phyloP scores from a whole-genome alignment of 1,139 yeast genomes.

The Magnusiomyces magnusii region DNA sequence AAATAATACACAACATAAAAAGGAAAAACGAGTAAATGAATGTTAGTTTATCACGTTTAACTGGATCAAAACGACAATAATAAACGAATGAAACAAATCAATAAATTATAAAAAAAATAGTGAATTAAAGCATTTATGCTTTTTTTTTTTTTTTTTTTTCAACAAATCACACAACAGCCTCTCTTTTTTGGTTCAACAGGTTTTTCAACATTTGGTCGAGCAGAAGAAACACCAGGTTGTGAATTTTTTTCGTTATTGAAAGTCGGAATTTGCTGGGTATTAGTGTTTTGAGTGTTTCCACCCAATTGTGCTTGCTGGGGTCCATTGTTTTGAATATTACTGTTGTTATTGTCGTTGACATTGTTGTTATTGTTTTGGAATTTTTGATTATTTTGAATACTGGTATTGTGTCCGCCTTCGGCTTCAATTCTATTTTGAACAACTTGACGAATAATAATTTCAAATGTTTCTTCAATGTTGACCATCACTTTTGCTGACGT shows the following conservation, averaged over 20 bases:
- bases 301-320: neutral
- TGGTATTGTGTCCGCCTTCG: no score
- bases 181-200: neutral
- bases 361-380: neutral
- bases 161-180: neutral
- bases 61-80: no score
- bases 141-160: no score
- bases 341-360: neutral
- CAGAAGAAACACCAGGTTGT: neutral
- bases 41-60: no score
- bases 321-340: neutral
- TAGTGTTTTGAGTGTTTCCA: neutral
- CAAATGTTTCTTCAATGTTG: conserved; percentile 84
- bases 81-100: no score
- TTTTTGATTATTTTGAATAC: no score
- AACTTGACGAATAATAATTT: conserved; percentile 56
- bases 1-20: neutral
- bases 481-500: conserved; percentile 85
- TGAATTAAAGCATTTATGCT: no score
- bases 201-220: neutral
- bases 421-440: conserved; percentile 46
- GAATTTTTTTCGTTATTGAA: neutral
- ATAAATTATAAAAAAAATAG: no score
- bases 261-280: neutral
- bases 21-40: no score